Percentiles rank a stretch among this genome's conserved stretches.
Evolutionary conservation across 108 stramenopile genomes (phyloP).

Genomic region (Chaetoceros tenuissimus): DNA sequence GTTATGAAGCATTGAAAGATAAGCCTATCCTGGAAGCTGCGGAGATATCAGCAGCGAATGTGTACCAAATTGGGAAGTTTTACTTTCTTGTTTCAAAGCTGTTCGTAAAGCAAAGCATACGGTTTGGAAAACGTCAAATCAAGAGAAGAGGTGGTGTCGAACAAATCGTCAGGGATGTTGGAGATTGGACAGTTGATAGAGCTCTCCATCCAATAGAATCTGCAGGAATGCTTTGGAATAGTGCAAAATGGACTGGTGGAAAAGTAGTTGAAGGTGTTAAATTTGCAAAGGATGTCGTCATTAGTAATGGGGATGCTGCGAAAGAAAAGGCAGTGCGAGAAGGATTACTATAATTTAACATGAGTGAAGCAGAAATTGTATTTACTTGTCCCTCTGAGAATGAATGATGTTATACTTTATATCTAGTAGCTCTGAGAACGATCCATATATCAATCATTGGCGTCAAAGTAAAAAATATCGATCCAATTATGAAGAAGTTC

Average conservation of each 20-base stretch:
- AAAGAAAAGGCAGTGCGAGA: no score
- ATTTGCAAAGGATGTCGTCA: constrained; percentile 19
- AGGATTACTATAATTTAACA: no score
- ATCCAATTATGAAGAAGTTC: no score
- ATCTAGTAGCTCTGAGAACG: no score
- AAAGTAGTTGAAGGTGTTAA: constrained; percentile 21
- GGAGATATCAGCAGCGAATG: constrained; percentile 56
- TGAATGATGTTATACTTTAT: no score
- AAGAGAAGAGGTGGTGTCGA: constrained; percentile 63
- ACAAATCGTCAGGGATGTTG: constrained; percentile 38
- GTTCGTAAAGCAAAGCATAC: constrained; percentile 41
- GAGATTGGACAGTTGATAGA: constrained; percentile 44
- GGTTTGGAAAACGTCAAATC: constrained; percentile 55
- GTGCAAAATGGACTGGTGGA: constrained; percentile 42
- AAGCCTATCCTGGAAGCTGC: constrained; percentile 34
- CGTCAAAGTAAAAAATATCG: no score
- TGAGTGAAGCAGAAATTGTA: no score
- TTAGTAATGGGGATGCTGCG: not conserved
- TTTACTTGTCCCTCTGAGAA: no score
- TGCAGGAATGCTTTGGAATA: constrained; percentile 47
- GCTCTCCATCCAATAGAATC: constrained; percentile 72
- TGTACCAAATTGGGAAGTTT: constrained; percentile 47
- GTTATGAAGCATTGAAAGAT: constrained; percentile 49
- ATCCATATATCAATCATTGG: no score
- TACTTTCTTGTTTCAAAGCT: constrained; percentile 37